These are phyloP conservation scores for Trichosporon sp. DNA, from an alignment of 1,284 basidiomycete species.

Conservation along the genomic window DNA sequence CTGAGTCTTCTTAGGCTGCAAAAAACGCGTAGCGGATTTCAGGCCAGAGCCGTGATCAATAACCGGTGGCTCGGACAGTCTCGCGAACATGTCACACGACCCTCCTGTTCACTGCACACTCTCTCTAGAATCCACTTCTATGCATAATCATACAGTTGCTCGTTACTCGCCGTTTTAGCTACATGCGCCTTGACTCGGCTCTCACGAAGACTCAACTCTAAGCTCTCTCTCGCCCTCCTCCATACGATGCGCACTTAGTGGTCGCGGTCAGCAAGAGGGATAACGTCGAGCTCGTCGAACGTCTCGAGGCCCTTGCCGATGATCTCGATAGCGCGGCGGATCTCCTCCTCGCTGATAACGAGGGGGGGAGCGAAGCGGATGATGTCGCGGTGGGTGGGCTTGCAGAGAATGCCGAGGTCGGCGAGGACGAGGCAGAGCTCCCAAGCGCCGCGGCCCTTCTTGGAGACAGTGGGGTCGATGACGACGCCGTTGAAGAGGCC, in stretches of 20 bases:
- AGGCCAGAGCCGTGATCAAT: no score
- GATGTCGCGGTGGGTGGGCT: slow-evolving; percentile 72
- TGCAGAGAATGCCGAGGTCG: slow-evolving; percentile 70
- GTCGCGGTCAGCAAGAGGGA: slow-evolving; percentile 53
- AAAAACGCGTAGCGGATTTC: no score
- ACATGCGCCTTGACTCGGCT: neutral
- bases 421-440: slow-evolving; percentile 91
- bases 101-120: no score
- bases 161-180: neutral
- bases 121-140: no score
- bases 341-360: slow-evolving; percentile 80
- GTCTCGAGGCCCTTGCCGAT: slow-evolving; percentile 58
- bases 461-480: slow-evolving; percentile 75
- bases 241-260: neutral
- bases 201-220: neutral
- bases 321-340: slow-evolving; percentile 63
- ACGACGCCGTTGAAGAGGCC: slow-evolving; percentile 92
- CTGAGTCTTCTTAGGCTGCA: no score
- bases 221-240: neutral
- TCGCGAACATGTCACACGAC: no score
- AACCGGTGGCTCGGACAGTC: no score
- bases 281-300: slow-evolving; percentile 65
- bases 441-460: slow-evolving; percentile 81
- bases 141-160: neutral
- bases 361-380: slow-evolving; percentile 94